Evolutionary conservation across 768 basidiomycete genomes (phyloP).

Genomic region (Leccinum uliginosum): DNA sequence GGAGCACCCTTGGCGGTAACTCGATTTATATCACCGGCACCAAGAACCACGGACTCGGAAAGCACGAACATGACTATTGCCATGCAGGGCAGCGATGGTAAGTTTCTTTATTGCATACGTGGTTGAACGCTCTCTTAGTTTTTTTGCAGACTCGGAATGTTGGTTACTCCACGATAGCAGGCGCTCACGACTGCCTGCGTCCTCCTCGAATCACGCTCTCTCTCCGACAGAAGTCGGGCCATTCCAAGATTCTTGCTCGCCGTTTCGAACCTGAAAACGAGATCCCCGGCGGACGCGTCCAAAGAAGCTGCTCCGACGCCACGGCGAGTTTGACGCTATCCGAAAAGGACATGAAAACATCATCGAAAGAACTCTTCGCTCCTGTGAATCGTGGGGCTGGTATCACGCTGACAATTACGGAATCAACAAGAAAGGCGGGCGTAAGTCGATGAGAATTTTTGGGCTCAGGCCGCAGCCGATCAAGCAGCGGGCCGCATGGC

Average conservation of each 20-base stretch:
- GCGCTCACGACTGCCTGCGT: too few species aligned
- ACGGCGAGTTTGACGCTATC: slow-evolving; percentile 53
- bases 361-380: slow-evolving; percentile 71
- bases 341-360: slow-evolving; percentile 56
- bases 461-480: slow-evolving; percentile 91
- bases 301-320: slow-evolving; percentile 49
- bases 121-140: too few species aligned
- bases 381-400: slow-evolving; percentile 64
- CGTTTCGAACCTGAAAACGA: slow-evolving; percentile 81
- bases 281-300: slow-evolving; percentile 50
- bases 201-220: slow-evolving; percentile 47
- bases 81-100: too few species aligned
- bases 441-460: slow-evolving; percentile 92
- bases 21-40: slow-evolving; percentile 84
- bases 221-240: slow-evolving; percentile 66
- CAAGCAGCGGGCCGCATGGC: slow-evolving; percentile 58
- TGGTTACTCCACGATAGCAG: too few species aligned
- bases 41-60: slow-evolving; percentile 98
- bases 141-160: too few species aligned
- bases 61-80: slow-evolving; percentile 92
- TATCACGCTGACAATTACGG: slow-evolving; percentile 61
- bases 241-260: slow-evolving; percentile 76
- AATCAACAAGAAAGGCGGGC: slow-evolving; percentile 35
- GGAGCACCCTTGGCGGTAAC: slow-evolving; percentile 98
- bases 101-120: too few species aligned